These are phyloP conservation scores for Orbilia brochopaga DNA, from an alignment of 2,329 filamentous ascomycete species.

Conservation along the genomic window DNA sequence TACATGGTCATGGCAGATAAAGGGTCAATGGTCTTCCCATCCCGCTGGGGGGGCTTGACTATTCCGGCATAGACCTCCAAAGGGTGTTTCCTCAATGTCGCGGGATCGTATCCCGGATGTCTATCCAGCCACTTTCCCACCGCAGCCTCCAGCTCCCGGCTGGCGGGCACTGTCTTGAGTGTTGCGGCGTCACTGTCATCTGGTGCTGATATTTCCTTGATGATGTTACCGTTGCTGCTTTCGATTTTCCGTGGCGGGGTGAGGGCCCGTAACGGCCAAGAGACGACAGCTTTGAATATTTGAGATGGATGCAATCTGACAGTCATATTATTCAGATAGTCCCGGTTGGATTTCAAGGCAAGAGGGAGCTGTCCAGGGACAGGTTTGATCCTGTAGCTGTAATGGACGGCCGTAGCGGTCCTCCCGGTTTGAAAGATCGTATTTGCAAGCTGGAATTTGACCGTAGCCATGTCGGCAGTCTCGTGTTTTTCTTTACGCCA, in stretches of 20 bases:
- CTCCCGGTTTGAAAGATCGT: slow-evolving; percentile 76
- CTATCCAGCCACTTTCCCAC: slow-evolving; percentile 67
- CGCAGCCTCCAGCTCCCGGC: slow-evolving; percentile 71
- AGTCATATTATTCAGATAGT: slow-evolving; percentile 15
- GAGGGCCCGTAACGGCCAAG: slow-evolving; percentile 66
- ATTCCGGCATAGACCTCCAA: slow-evolving; percentile 31
- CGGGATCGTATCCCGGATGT: slow-evolving; percentile 52
- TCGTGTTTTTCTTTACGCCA: too few relatives aligned
- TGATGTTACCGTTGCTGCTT: slow-evolving; percentile 77
- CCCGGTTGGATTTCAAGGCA: too few relatives aligned
- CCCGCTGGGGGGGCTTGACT: background rate
- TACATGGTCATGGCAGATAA: background rate
- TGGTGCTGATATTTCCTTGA: slow-evolving; percentile 64
- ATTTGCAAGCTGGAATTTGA: slow-evolving; percentile 67
- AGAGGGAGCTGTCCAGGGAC: too few relatives aligned
- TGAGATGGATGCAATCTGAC: background rate
- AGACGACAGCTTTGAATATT: slow-evolving; percentile 15
- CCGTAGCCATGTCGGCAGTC: background rate
- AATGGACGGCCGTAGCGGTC: slow-evolving; percentile 64
- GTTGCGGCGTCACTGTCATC: slow-evolving; percentile 55
- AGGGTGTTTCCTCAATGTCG: slow-evolving; percentile 13
- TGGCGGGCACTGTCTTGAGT: slow-evolving; percentile 66
- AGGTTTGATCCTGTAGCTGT: slow-evolving; percentile 14
- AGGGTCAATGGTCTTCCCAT: background rate
- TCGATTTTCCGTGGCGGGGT: slow-evolving; percentile 69